Percentiles rank a stretch among this genome's conserved stretches.
Evolutionary conservation across 2,329 filamentous ascomycete genomes (phyloP).

Genomic region (Alternaria alternata): DNA sequence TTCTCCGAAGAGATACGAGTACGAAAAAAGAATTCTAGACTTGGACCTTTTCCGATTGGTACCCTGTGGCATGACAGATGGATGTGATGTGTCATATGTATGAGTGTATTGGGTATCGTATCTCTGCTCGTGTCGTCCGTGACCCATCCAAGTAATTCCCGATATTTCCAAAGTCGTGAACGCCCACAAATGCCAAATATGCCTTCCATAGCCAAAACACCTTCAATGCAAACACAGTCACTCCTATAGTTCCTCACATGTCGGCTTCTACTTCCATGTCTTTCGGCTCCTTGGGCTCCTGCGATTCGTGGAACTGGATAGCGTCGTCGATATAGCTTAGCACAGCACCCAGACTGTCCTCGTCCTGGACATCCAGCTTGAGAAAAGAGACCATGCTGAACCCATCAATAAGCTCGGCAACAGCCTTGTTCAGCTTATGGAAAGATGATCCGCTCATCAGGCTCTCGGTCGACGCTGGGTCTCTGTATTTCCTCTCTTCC

Average conservation of each 20-base stretch:
- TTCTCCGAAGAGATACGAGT: neutral
- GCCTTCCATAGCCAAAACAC: slow-evolving; percentile 8
- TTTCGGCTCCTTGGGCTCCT: slow-evolving; percentile 84
- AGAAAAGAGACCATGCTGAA: slow-evolving; percentile 98
- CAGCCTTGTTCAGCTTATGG: slow-evolving; percentile 82
- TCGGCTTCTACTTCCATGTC: slow-evolving; percentile 40
- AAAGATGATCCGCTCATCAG: slow-evolving; percentile 85
- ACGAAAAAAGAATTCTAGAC: neutral
- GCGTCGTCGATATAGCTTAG: slow-evolving; percentile 94
- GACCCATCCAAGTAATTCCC: neutral
- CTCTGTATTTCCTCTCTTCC: slow-evolving; percentile 61
- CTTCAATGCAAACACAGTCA: slow-evolving; percentile 6
- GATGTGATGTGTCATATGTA: neutral
- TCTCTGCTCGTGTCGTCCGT: neutral
- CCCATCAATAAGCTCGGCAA: slow-evolving; percentile 90
- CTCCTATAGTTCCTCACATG: neutral
- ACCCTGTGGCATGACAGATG: neutral
- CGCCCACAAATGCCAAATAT: slow-evolving; percentile 5
- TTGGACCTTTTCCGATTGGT: neutral
- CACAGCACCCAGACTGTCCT: slow-evolving; percentile 86
- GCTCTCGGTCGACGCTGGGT: slow-evolving; percentile 71
- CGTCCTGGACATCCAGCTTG: slow-evolving; percentile 86
- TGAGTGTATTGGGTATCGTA: slow-evolving; percentile 14
- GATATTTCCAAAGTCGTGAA: neutral
- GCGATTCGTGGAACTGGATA: slow-evolving; percentile 91